Evolutionary conservation across 306 rosid genomes (phyloP), one percentile per base, ranked within the genome.

Genomic region (Notholithocarpus densiflorus): DNA sequence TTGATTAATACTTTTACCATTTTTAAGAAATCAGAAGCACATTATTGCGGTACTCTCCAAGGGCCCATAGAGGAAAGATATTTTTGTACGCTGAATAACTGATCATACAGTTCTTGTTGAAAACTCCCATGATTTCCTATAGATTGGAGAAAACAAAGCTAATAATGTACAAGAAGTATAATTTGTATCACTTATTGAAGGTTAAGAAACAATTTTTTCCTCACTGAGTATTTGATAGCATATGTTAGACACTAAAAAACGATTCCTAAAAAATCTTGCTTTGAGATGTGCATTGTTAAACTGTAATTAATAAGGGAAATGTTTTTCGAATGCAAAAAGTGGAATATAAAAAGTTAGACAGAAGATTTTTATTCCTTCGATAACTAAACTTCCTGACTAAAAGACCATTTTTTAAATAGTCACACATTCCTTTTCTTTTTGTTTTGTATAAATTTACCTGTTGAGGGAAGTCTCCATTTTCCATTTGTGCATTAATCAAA

Each of bases 61-160:
- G 95, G 0, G 95, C 97, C 97, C 96, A 92, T 57, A 92, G 86
- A 12, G 98, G 92, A 61, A 91, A 93, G 43, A 89, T 89, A 75
- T 87, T 89, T 80, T 91, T 87, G 66, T 87, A 90, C 15, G 89
- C 85, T 11, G 93, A 89, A 75, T 86, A 90, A 54, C 81, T 88
- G 79, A 86, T 82, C 79, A 85, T 82, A 56, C 93, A 86, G 64
- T 71, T 91, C 65, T 71, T 80, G 88, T 83, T 88, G 86, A 88
- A 91, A 51, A 83, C 86, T 82, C 97, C 97, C 23, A 78, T 80
- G 17, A 89, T 86, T 82, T 93, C 93, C 92, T 87, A 31, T 32
- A 9, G 2, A 74, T 23, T 24, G 17, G 52, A 17, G 51, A 13
- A 5, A 56, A 9, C 18, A 9, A 11, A 48, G 5, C 53, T 11